These are phyloP conservation scores for Aureobasidium sp. DNA, from an alignment of 2,329 filamentous ascomycete genomes.

Conservation along the genomic window DNA sequence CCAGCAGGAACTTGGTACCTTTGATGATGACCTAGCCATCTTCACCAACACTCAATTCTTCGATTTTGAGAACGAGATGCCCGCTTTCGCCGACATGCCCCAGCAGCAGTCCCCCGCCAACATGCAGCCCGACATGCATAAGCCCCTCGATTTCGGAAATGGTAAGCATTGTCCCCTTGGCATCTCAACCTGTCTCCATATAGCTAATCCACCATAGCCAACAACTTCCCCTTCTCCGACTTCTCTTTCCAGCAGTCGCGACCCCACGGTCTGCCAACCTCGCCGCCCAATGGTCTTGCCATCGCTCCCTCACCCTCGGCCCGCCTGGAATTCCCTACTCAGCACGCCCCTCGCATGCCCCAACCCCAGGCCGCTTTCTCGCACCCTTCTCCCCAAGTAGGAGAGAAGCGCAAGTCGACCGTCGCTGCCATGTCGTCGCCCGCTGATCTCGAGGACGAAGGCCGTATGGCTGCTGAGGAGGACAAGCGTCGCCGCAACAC, in stretches of 20 bases:
- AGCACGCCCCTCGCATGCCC: slow-evolving; percentile 16
- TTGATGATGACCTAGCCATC: slow-evolving; percentile 38
- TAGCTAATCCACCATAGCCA: slow-evolving; percentile 14
- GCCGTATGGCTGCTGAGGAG: slow-evolving; percentile 41
- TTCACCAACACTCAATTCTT: slow-evolving; percentile 55
- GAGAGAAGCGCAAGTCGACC: slow-evolving; percentile 40
- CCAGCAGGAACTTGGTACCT: slow-evolving; percentile 46
- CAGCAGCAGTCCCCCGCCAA: slow-evolving; percentile 10
- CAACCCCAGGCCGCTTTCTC: slow-evolving; percentile 7
- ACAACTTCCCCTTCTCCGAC: slow-evolving; percentile 38
- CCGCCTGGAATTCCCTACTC: slow-evolving; percentile 8
- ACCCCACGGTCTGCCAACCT: slow-evolving; percentile 19
- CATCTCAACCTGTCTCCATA: neutral
- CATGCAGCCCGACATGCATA: slow-evolving; percentile 8
- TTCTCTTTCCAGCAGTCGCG: slow-evolving; percentile 22
- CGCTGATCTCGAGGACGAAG: slow-evolving; percentile 35
- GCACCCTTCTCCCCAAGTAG: slow-evolving; percentile 16
- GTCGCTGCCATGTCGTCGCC: slow-evolving; percentile 22
- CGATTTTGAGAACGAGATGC: slow-evolving; percentile 48
- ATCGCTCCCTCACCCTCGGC: slow-evolving; percentile 8
- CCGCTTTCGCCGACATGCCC: slow-evolving; percentile 6
- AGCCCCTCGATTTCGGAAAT: slow-evolving; percentile 11
- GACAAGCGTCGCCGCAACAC: slow-evolving; percentile 47
- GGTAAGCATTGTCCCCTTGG: slow-evolving; percentile 24
- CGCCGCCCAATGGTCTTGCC: slow-evolving; percentile 19